These are phyloP conservation scores for Caryopteris hybrid DNA, from an alignment of 305 asterid genomes.

Conservation along the genomic window DNA sequence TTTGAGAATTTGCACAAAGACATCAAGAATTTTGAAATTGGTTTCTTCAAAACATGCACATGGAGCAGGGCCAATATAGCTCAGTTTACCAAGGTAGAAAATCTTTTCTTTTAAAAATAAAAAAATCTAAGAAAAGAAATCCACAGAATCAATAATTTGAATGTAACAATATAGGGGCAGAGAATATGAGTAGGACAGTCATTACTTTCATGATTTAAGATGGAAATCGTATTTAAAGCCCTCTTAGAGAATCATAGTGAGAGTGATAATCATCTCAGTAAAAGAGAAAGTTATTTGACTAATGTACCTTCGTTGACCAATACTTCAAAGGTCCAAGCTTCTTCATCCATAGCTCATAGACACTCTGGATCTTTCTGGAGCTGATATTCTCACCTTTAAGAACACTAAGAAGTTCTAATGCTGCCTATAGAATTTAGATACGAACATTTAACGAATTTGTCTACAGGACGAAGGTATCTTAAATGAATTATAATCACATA, in stretches of 20 bases:
- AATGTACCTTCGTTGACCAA: constrained; percentile 46
- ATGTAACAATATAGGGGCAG: neutral
- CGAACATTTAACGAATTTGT: neutral
- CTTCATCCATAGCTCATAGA: constrained; percentile 68
- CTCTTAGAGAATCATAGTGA: neutral
- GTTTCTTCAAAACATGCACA: neutral
- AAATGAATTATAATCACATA: neutral
- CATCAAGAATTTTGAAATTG: constrained; percentile 2
- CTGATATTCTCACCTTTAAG: constrained; percentile 40
- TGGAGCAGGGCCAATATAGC: neutral
- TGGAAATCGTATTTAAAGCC: constrained; percentile 8
- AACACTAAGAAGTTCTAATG: constrained; percentile 54
- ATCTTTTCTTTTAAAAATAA: neutral
- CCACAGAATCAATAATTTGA: neutral
- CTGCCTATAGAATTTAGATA: constrained; percentile 42
- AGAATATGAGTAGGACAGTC: neutral
- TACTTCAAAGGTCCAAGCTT: constrained; percentile 45
- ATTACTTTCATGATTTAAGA: neutral
- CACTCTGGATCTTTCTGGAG: constrained; percentile 30
- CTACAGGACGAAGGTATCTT: neutral
- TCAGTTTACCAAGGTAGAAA: constrained; percentile 10
- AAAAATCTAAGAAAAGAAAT: neutral
- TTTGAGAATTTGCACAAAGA: neutral
- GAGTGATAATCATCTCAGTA: constrained; percentile 1
- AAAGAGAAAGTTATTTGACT: neutral